These are phyloP conservation scores for Cynara cardunculus DNA, from an alignment of 129 eudicot species.

Conservation along the genomic window DNA sequence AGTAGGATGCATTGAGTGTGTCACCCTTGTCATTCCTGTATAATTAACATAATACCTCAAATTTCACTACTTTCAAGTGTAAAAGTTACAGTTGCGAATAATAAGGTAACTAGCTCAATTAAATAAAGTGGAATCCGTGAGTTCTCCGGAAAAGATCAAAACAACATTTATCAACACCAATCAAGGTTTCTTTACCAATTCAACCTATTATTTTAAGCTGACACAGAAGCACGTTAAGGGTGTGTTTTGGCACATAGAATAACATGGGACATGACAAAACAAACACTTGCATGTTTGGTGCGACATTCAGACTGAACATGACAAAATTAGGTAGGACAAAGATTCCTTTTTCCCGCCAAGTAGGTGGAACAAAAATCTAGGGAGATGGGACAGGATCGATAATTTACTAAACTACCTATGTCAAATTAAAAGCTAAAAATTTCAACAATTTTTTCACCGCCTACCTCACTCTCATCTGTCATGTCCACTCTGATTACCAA, in stretches of 20 bases:
- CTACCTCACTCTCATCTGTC: neutral
- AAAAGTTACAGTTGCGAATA: neutral
- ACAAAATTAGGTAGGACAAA: neutral
- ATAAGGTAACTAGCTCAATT: neutral
- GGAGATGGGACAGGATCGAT: neutral
- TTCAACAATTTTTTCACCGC: neutral
- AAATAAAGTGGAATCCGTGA: neutral
- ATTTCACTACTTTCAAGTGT: neutral
- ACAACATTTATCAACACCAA: neutral
- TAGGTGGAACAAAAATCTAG: neutral
- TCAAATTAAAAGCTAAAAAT: neutral
- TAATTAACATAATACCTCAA: neutral
- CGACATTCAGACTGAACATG: neutral
- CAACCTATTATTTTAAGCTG: neutral
- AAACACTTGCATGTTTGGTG: neutral
- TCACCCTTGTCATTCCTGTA: slow-evolving; percentile 89
- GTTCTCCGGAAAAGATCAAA: neutral
- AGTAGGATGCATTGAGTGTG: slow-evolving; percentile 64
- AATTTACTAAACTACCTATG: neutral
- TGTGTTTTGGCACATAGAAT: neutral
- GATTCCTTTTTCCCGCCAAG: neutral
- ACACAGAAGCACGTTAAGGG: neutral
- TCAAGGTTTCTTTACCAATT: neutral
- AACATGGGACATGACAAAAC: neutral
- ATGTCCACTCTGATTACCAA: too few relatives aligned